Conservation (phyloP, 108 stramenopile genomes). For the Nannochloropsis salina region DNA sequence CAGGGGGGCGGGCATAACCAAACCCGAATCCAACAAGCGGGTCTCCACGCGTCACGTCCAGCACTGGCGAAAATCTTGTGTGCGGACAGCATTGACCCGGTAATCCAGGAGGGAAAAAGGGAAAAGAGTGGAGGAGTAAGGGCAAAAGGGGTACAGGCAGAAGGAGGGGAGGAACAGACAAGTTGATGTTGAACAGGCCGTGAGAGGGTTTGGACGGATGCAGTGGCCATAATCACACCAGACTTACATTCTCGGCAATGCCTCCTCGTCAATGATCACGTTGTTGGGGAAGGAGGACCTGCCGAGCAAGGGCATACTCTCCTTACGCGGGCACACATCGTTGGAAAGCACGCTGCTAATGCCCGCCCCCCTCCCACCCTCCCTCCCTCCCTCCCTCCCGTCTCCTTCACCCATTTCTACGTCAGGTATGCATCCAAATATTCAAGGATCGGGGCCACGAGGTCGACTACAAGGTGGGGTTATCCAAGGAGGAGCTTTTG, state of each 20-base stretch:
- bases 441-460: conserved; percentile 56
- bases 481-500: conserved; percentile 48
- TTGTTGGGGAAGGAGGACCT: too few species aligned
- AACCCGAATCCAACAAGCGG: not conserved
- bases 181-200: not conserved
- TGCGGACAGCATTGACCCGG: conserved; percentile 53
- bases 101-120: not conserved
- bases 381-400: not conserved
- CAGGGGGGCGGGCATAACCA: not conserved
- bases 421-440: conserved; percentile 55
- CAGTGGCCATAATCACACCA: not conserved
- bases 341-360: too few species aligned
- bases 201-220: not conserved
- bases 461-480: conserved; percentile 49
- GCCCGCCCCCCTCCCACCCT: not conserved
- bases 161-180: too few species aligned
- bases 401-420: not conserved
- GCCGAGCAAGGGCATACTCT: too few species aligned
- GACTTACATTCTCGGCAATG: not conserved
- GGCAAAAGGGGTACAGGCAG: not conserved
- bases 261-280: not conserved
- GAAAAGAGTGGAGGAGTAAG: not conserved
- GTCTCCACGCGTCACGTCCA: not conserved
- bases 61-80: conserved; percentile 34
- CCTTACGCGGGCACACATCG: too few species aligned